A percentile compares a stretch with the other conserved stretches of the same genome.
Conservation (phyloP, 257 asterid genomes). For the Nicotiana noctiflora region DNA sequence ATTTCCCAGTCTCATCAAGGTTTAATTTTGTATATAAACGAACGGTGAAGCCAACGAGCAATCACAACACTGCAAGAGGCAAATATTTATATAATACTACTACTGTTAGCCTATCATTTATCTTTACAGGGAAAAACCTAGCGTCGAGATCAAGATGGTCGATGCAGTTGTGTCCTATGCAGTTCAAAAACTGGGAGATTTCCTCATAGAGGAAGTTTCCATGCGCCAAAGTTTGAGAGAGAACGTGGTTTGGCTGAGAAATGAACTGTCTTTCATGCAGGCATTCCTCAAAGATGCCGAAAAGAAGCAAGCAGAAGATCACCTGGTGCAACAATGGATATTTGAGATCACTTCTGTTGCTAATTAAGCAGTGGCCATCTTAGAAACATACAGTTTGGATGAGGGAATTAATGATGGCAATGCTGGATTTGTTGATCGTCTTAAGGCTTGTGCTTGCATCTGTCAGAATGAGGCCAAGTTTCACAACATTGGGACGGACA, state of each 20-base stretch:
- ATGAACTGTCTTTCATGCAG: background rate
- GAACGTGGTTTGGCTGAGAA: background rate
- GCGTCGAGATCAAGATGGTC: background rate
- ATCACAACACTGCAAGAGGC: background rate
- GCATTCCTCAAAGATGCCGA: constrained; percentile 3
- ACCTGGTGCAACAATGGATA: background rate
- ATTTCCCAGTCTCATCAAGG: background rate
- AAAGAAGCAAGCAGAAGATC: background rate
- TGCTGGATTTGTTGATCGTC: background rate
- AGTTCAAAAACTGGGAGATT: background rate
- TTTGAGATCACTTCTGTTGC: background rate
- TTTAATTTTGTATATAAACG: background rate
- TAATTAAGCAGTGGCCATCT: constrained; percentile 3
- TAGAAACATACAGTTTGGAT: background rate
- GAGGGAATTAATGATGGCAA: background rate
- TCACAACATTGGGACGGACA: background rate
- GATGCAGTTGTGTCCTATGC: background rate
- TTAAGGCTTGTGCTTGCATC: constrained; percentile 4
- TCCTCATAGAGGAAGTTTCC: constrained; percentile 1
- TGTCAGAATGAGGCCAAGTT: background rate
- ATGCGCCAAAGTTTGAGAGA: background rate
- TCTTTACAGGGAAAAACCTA: background rate
- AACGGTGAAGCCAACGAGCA: background rate
- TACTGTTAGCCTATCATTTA: background rate
- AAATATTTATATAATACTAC: background rate